Percentiles rank a stretch among this genome's conserved stretches.
Evolutionary conservation across 2,329 filamentous ascomycete genomes (phyloP).

Genomic region (Tolypocladium capitatum): DNA sequence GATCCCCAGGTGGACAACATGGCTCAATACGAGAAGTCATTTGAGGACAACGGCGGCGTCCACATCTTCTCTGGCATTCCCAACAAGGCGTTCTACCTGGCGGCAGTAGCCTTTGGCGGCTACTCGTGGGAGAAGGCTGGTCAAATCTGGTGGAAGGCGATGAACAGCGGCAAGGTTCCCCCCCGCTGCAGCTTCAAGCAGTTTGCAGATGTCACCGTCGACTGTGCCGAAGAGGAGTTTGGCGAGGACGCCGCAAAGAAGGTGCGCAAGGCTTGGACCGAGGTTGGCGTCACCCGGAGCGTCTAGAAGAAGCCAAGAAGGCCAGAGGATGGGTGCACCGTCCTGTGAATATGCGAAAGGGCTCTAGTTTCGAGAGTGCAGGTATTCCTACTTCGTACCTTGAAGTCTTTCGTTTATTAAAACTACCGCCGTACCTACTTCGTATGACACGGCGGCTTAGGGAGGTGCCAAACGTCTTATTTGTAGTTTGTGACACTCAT

Average conservation of each 20-base stretch:
- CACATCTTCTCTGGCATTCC: conserved; percentile 45
- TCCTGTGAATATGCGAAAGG: background rate
- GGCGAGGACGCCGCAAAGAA: conserved; percentile 26
- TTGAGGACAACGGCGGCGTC: conserved; percentile 38
- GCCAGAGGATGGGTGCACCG: background rate
- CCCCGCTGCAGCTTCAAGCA: conserved; percentile 29
- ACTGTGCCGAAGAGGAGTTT: conserved; percentile 29
- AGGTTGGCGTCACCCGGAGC: conserved; percentile 27
- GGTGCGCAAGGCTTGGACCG: conserved; percentile 32
- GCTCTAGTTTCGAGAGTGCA: background rate
- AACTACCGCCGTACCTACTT: background rate
- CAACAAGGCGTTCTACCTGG: conserved; percentile 42
- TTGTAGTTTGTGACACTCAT: background rate
- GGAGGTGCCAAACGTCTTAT: background rate
- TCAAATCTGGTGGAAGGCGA: conserved; percentile 37
- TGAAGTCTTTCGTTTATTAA: background rate
- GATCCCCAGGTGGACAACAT: conserved; percentile 39
- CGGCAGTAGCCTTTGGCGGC: conserved; percentile 32
- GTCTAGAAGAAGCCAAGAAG: conserved; percentile 6
- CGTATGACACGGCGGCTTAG: background rate
- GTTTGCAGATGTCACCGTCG: conserved; percentile 35
- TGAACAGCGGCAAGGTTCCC: conserved; percentile 29
- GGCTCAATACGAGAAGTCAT: conserved; percentile 24
- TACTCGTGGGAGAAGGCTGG: conserved; percentile 41
- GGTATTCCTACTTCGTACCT: too few relatives aligned